Base-by-base conservation (phyloP, 768 basidiomycete species). In the Macrocybe gigantea region DNA sequence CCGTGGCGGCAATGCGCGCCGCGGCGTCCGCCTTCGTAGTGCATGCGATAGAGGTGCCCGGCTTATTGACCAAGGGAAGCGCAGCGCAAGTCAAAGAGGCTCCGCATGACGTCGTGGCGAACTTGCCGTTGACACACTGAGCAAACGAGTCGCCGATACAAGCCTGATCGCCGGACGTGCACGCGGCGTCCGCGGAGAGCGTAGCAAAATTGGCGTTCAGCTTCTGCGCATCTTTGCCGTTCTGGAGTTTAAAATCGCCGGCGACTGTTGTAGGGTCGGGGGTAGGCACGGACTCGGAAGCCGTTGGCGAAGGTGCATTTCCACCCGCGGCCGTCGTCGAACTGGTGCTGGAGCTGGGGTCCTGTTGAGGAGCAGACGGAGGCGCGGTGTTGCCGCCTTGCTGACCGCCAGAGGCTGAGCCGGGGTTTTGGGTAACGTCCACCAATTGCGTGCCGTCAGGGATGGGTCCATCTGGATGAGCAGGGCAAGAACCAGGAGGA, bases 401-500 rank as follows among this genome's bases (percentile, higher is more conserved):
- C n/a, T 45, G 41, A 42, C 54, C 43, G 9, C 52, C 33, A 11
- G 36, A 44, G 41, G 53, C 53, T 35, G 57, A 51, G 38, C 73
- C 71, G 33, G 74, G 68, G 50, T 62, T 58, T 29, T 66, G 58
- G 1, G 64, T 63, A 36, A 67, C 51, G 41, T 62, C 61, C 30
- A 59, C 53, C 7, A 78, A 59, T 59, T 80, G 77, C 14, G 60
- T 39, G 12, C 79, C 78, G 55, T 77, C 75, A 5, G 77, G 44
- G 47, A 81, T 68, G 42, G 75, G 71, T 2, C 76, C 80, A 14
- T 42, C 51, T 8, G 75, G 60, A 50, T 77, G 58, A 7, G 78
- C 79, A 31, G 70, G 70, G 59, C 79, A 79, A 13, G 75, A 75
- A 12, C 78, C 77, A 5, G 72, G 58, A 15, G 79, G 76, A 51